Percentiles rank a stretch among this genome's conserved stretches.
phyloP scores from a whole-genome alignment of 31 red algal species.

The Odonthalia washingtoniensis region DNA sequence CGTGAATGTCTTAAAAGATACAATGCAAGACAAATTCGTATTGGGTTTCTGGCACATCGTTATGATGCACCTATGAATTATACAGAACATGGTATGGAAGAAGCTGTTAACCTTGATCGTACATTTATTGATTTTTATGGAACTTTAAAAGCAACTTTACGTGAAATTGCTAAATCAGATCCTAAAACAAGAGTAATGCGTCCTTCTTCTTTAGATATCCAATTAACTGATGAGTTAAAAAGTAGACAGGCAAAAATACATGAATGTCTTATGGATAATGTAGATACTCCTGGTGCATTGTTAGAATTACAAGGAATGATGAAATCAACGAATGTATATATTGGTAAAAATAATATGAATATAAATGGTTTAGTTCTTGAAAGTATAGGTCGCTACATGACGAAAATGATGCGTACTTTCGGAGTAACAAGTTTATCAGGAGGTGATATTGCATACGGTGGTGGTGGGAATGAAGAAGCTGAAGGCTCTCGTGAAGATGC shows the following conservation, averaged over 20 bases:
- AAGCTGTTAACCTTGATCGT: constrained; percentile 79
- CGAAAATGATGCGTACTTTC: constrained; percentile 78
- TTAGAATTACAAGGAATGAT: constrained; percentile 65
- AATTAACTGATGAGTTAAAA: constrained; percentile 57
- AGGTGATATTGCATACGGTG: constrained; percentile 61
- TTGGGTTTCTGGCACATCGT: constrained; percentile 84
- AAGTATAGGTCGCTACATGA: constrained; percentile 63
- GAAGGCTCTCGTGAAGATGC: constrained; percentile 60
- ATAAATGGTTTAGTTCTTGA: constrained; percentile 55
- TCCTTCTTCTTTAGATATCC: constrained; percentile 50
- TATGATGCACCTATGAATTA: constrained; percentile 95
- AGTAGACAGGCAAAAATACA: constrained; percentile 56
- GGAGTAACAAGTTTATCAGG: constrained; percentile 55
- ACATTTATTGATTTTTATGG: constrained; percentile 89
- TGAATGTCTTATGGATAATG: constrained; percentile 70
- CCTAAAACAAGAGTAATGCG: background rate
- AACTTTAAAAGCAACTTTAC: constrained; percentile 74
- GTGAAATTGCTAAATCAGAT: constrained; percentile 52
- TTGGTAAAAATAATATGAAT: background rate
- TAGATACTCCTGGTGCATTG: constrained; percentile 84
- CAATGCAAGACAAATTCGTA: constrained; percentile 85
- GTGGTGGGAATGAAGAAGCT: constrained; percentile 23
- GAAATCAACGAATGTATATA: constrained; percentile 74
- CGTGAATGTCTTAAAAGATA: constrained; percentile 66
- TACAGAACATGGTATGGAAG: constrained; percentile 84